Evolutionary conservation across 768 basidiomycete genomes (phyloP).

Genomic region (Amanita jacksonii): DNA sequence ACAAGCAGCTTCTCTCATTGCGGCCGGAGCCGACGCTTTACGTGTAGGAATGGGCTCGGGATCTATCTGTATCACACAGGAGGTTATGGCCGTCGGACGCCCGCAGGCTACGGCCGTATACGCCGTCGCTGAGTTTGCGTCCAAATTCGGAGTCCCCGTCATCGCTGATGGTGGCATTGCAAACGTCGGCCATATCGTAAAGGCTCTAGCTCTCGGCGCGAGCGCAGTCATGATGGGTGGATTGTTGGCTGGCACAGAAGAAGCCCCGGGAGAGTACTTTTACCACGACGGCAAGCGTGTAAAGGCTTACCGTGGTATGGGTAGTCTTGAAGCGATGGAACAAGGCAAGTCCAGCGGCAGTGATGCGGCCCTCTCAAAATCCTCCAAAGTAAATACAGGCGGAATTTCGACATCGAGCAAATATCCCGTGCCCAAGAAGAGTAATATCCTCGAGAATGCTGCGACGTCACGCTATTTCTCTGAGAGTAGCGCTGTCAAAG

Average conservation of each 20-base stretch:
- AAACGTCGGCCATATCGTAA: slow-evolving; percentile 97
- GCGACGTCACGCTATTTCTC: slow-evolving; percentile 96
- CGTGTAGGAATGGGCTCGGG: slow-evolving; percentile 98
- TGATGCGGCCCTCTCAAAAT: background rate
- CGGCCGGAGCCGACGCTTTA: slow-evolving; percentile 91
- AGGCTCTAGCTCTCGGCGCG: slow-evolving; percentile 90
- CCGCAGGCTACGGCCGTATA: slow-evolving; percentile 99
- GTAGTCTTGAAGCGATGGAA: slow-evolving; percentile 90
- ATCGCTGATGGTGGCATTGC: slow-evolving; percentile 94
- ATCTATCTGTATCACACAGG: slow-evolving; percentile 98
- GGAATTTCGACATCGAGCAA: slow-evolving; percentile 28
- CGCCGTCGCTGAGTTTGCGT: slow-evolving; percentile 88
- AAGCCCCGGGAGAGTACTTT: slow-evolving; percentile 98
- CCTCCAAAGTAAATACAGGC: slow-evolving; percentile 12
- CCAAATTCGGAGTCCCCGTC: slow-evolving; percentile 90
- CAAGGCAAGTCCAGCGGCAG: slow-evolving; percentile 41
- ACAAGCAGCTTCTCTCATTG: slow-evolving; percentile 90
- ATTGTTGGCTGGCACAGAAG: slow-evolving; percentile 88
- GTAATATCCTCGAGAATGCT: slow-evolving; percentile 68
- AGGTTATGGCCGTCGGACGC: slow-evolving; percentile 97
- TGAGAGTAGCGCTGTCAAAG: slow-evolving; percentile 86
- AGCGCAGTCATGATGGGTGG: slow-evolving; percentile 99
- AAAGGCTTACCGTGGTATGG: slow-evolving; percentile 99
- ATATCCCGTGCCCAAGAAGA: slow-evolving; percentile 38
- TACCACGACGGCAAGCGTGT: slow-evolving; percentile 99